Evolutionary conservation across 352 stramenopile species (phyloP).

Genomic region (Aphanomyces euteiches): DNA sequence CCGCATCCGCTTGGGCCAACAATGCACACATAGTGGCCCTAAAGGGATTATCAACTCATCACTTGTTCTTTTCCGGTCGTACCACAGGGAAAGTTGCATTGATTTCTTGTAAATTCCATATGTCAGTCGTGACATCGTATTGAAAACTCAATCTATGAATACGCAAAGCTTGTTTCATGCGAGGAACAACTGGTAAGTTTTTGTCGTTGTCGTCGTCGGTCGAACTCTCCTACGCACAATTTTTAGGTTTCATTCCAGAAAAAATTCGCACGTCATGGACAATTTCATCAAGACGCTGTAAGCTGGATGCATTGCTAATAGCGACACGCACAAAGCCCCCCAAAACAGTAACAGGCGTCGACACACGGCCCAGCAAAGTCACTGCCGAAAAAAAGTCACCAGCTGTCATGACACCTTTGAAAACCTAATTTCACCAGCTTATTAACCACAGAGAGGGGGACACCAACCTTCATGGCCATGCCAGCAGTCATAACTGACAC

Average conservation of each 20-base stretch:
- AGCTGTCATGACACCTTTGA: constrained; percentile 51
- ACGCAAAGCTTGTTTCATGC: constrained; percentile 74
- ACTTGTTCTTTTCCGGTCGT: constrained; percentile 31
- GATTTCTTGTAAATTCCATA: constrained; percentile 64
- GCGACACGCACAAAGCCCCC: constrained; percentile 86
- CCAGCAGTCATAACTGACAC: constrained; percentile 81
- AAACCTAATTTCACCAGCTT: constrained; percentile 38
- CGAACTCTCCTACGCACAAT: background rate
- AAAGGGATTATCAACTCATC: constrained; percentile 2
- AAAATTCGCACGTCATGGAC: constrained; percentile 39
- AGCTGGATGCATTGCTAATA: constrained; percentile 80
- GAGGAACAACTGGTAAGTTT: constrained; percentile 50
- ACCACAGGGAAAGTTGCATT: constrained; percentile 62
- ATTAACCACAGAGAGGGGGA: too few species aligned
- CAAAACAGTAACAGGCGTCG: constrained; percentile 71
- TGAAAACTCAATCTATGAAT: constrained; percentile 62
- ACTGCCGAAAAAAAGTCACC: constrained; percentile 83
- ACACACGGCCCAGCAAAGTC: constrained; percentile 70
- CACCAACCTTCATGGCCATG: constrained; percentile 68
- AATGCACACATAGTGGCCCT: constrained; percentile 64
- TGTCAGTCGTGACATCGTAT: constrained; percentile 3
- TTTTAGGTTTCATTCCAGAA: background rate
- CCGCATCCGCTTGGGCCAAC: constrained; percentile 77
- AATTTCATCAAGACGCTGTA: constrained; percentile 83
- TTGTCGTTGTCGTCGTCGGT: constrained; percentile 53